Evolutionary conservation across 805 yeast genomes (phyloP), one percentile per base, ranked within the genome.

Genomic region (Lipomyces starkeyi): DNA sequence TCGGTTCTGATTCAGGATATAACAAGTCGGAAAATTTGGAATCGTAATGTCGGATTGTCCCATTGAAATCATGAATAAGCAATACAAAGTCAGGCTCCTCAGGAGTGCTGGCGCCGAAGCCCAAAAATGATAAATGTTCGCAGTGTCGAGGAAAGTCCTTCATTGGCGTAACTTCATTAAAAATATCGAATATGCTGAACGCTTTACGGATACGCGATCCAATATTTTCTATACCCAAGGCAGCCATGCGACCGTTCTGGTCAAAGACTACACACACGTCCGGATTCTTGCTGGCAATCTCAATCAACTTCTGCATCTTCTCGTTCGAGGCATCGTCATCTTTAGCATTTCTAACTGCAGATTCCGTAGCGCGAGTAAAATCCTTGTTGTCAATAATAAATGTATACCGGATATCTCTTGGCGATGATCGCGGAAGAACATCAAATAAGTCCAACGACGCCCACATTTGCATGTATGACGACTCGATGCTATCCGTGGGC

Each of bases 391-490:
- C 71, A 14, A 73, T 65, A 6, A 73, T 62, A 49, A 68, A 63
- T 20, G 66, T 56, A 54, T 68, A 71, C 25, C 73, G 53, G 32
- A 63, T 35, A 11, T 64, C 71, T 14, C 37, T 54, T 3, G 72
- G 64, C 6, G 60, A 14, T 8, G 52, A 25, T 29, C 64, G 63
- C 3, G 75, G 74, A 7, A 71, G 60, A 11, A 70, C 69, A 25
- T 73, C 70, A 47, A 55, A 70, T 11, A 84, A 68, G 59, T 80
- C 77, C 1, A 84, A 43, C 2, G 83, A 78, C 0, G 88, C 89
- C 87, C 91, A 87, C 58, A 81, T 80, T 68, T 83, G 87, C 25
- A 74, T 73, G 47, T 68, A 65, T 20, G 70, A 69, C 4, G 76
- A 69, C 52, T 66, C 73, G 53, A 71, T 55, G 43, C 69, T 68